These are phyloP conservation scores for Suillus plorans DNA, from an alignment of 768 basidiomycete species.

Conservation along the genomic window DNA sequence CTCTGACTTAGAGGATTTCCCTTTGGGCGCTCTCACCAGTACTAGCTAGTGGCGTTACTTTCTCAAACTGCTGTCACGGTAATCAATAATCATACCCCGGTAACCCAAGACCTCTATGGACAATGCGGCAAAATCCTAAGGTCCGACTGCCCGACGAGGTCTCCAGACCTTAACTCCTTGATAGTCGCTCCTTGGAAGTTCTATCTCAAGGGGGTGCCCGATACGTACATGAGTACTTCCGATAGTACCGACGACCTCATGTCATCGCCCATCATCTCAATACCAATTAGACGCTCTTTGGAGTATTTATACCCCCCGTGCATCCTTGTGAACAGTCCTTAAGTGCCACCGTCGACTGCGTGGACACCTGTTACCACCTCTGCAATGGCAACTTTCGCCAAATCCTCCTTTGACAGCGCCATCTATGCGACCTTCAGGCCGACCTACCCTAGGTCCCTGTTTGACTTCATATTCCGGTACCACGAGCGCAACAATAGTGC, in stretches of 20 bases:
- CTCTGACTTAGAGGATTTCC: too few species aligned
- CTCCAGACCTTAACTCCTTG: not conserved
- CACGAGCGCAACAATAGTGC: conserved; percentile 36
- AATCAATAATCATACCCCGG: too few species aligned
- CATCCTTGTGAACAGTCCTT: not conserved
- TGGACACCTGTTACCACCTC: not conserved
- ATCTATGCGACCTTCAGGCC: conserved; percentile 70
- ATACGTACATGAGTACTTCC: not conserved
- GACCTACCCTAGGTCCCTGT: conserved; percentile 68
- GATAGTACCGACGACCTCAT: not conserved
- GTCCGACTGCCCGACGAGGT: not conserved
- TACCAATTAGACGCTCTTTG: not conserved
- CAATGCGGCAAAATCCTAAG: too few species aligned
- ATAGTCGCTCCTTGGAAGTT: not conserved
- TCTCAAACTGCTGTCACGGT: too few species aligned
- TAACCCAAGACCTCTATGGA: too few species aligned
- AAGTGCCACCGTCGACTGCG: not conserved
- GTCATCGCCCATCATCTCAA: not conserved
- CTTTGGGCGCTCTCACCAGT: too few species aligned
- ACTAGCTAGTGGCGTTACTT: too few species aligned
- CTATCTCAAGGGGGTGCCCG: not conserved
- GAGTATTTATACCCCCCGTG: not conserved
- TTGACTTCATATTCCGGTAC: conserved; percentile 59
- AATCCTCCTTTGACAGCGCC: conserved; percentile 64
- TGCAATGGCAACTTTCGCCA: conserved; percentile 75